These are phyloP conservation scores for Lavandula angustifolia DNA, from an alignment of 257 asterid species.

Conservation along the genomic window DNA sequence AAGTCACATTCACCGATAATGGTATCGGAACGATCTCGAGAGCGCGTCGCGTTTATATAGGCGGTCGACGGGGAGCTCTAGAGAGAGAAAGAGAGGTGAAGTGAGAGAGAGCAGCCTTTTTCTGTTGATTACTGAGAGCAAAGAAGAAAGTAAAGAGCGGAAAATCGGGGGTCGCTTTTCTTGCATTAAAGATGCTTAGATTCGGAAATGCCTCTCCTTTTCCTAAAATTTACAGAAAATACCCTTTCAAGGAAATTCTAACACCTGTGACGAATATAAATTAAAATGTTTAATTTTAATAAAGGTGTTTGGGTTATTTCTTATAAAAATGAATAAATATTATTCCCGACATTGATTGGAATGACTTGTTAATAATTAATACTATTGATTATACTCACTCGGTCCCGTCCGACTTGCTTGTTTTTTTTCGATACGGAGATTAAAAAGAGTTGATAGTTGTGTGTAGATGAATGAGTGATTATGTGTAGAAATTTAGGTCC, in stretches of 20 bases:
- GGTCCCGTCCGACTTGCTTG: too few relatives aligned
- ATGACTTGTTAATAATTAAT: too few relatives aligned
- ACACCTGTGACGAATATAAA: background rate
- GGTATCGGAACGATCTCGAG: background rate
- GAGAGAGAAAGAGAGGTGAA: slow-evolving; percentile 28
- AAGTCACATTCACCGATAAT: slow-evolving; percentile 23
- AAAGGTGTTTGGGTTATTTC: too few relatives aligned
- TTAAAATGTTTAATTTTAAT: too few relatives aligned
- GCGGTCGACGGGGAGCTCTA: background rate
- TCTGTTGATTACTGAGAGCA: slow-evolving; percentile 37
- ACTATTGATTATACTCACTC: too few relatives aligned
- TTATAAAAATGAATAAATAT: too few relatives aligned
- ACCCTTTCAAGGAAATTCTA: background rate
- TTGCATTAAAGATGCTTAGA: slow-evolving; percentile 15
- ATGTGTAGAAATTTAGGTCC: too few relatives aligned
- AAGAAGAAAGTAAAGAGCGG: slow-evolving; percentile 41
- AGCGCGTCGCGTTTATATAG: background rate
- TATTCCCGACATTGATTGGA: too few relatives aligned
- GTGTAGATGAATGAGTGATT: too few relatives aligned
- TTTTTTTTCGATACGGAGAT: too few relatives aligned
- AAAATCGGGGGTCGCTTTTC: slow-evolving; percentile 34
- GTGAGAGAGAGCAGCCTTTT: background rate
- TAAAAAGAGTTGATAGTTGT: too few relatives aligned
- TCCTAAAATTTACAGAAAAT: slow-evolving; percentile 15
- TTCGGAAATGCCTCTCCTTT: slow-evolving; percentile 26